Evolutionary conservation across 2,329 filamentous ascomycete species (phyloP), one percentile per base, ranked within the genome.

Genomic region (Colletotrichum kahawae): DNA sequence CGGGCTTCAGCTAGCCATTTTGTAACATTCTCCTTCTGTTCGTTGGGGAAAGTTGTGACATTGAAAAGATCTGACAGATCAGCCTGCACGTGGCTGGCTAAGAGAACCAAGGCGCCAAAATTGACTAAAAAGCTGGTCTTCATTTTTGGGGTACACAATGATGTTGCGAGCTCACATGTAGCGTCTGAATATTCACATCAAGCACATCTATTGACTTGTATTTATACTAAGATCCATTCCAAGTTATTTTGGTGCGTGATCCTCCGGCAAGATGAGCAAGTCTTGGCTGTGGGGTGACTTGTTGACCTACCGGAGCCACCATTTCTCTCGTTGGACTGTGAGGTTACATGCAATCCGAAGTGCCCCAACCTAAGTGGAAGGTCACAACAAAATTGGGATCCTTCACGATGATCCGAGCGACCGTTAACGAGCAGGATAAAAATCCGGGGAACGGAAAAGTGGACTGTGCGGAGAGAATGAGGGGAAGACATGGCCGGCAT

Each of bases 1-100:
- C 67, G 60, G 1, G 71, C 71, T 29, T 74, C 67, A 7, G 48
- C 54, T 5, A 71, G 31, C 59, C 59, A 70, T 24, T 29, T 29
- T 4, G 71, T 70, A 51, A 74, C 71, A 29, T 74, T 74, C 10
- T 66, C 60, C 14, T 60, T 71, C 21, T 74, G 71, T 54, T 74
- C 71, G 21, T 66, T 74, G 51, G 60, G 67, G 34, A 74, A 74
- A 24, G 67, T 60, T 0, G 67, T 74, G 21, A 74, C 36, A 21
- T 71, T 70, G 51, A 70, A 74, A 2, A 70, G 54, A 27, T 54
- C 71, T 16, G 64, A 38, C 1, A 74, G 33, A 7, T 66, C 66
- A n/a, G 60, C 67, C 4, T 65, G 48, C 12, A 18, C 54, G 7
- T 36, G 10, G 7, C 36, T 13, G 2, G 54, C 31, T 1, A 27